Evolutionary conservation across 768 basidiomycete species (phyloP), one percentile per base, ranked within the genome.

Genomic region (Leccinum disarticulatum): DNA sequence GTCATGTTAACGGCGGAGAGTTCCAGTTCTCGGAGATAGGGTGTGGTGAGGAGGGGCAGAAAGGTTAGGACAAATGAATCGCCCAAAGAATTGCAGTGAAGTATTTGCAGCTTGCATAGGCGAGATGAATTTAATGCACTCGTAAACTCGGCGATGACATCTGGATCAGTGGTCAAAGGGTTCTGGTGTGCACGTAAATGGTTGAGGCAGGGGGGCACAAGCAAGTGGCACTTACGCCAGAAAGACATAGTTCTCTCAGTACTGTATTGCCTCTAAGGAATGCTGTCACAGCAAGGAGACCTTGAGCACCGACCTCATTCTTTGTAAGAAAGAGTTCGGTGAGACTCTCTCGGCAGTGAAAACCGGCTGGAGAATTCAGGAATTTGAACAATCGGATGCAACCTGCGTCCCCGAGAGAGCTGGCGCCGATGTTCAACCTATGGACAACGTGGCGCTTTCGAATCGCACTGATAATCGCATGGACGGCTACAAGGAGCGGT

Each of bases 341-440:
- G 57, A 89, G 78, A 52, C 63, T 54, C 6, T 67, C 62, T 51
- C 67, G 68, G 63, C 83, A 77, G 57, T 68, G 72, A 59, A 73
- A 70, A 19, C 83, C 86, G 17, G 73, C 69, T 6, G 74, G 68
- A 11, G 87, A 87, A 28, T 72, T 60, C 7, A 89, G 74, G 66
- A 83, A 88, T 17, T 72, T 70, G 67, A 87, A 85, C 9, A 89
- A 72, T 25, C 76, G 73, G 28, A 77, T 68, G 57, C 82, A 84
- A 35, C 87, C 88, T 14, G 81, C 78, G 66, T 87, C 83, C 9
- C 81, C 80, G 9, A 89, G 77, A 22, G 74, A 65, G 66, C 87
- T 88, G 56, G 83, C 77, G 7, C 83, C 81, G 25, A 87, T 69
- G 48, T 82, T 73, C 28, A 88, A 75, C 65, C 81, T 82, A 22